Base-by-base conservation (phyloP, 495 filamentous ascomycete genomes). In the Aspergillus carlsbadensis region DNA sequence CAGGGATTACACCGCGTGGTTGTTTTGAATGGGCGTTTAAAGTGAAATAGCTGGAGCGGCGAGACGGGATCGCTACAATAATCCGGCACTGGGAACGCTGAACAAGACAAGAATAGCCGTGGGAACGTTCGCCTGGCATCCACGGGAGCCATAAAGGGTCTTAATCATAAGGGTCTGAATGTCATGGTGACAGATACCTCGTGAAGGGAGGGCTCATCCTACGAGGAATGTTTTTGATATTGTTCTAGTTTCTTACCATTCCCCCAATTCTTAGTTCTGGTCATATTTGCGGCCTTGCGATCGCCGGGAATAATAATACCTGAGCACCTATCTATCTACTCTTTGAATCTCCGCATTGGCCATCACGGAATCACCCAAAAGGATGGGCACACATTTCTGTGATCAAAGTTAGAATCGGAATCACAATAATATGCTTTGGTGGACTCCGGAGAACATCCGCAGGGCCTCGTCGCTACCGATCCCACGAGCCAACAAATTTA, bases 401-500 rank as follows among this genome's bases (percentile, higher is more conserved):
- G 22, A 52, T 8, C 33, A 42, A 7, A 47, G 39, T 52, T 21
- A 43, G 37, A 49, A 21, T 48, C 35, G 31, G 17, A 49, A n/a
- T 24, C 26, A 40, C 20, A 41, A 49, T 35, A 41, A 49, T 35
- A 41, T 44, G 15, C 21, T 11, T 54, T 36, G 10, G 36, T 36
- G 18, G 21, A 37, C 46, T 18, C 41, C 37, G 43, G 41, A 45
- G 48, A 35, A 39, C 43, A 50, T 54, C 44, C 46, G 43, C 50
- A 54, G 34, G 49, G 47, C n/a, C 41, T 51, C 51, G 22, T 29
- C 26, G 33, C 43, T 36, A 13, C 17, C 17, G 40, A 24, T 21
- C 41, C 18, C 33, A 34, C 33, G 22, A 56, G 62, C 60, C 57
- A 64, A 46, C 53, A 43, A 54, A 56, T 37, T 22, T 11, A 10